These are phyloP conservation scores for Infundibulicybe gibba DNA, from an alignment of 768 basidiomycete species.

Conservation along the genomic window DNA sequence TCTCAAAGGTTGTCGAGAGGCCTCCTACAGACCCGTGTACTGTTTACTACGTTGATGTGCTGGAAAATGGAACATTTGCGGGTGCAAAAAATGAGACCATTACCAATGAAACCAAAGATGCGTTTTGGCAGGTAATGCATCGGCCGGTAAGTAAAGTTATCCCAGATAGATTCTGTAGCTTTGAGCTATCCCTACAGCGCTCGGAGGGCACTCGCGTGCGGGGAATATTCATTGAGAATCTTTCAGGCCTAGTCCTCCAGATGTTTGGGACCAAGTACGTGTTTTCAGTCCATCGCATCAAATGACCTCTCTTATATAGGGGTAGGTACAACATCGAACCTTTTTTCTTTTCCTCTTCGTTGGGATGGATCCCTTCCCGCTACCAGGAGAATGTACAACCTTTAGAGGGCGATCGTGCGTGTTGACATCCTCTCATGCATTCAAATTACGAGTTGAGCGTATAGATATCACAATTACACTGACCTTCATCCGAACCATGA, in stretches of 20 bases:
- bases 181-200: constrained; percentile 11
- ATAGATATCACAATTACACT: constrained; percentile 55
- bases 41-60: constrained; percentile 38
- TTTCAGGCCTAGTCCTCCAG: constrained; percentile 47
- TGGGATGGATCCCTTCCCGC: constrained; percentile 58
- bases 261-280: constrained; percentile 48
- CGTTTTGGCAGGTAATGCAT: constrained; percentile 30
- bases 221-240: constrained; percentile 46
- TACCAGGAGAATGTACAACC: constrained; percentile 42
- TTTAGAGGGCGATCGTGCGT: constrained; percentile 36
- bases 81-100: constrained; percentile 15
- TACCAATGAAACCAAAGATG: constrained; percentile 13
- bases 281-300: not conserved
- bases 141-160: constrained; percentile 19
- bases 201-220: constrained; percentile 36
- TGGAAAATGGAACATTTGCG: constrained; percentile 27
- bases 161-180: not conserved
- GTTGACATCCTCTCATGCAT: no score
- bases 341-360: constrained; percentile 61
- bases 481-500: constrained; percentile 43
- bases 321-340: constrained; percentile 52
- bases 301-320: not conserved
- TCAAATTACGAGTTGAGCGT: not conserved
- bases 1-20: constrained; percentile 22
- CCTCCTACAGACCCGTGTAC: constrained; percentile 17